Evolutionary conservation across 768 basidiomycete genomes (phyloP).

Genomic region (Trametes cubensis): DNA sequence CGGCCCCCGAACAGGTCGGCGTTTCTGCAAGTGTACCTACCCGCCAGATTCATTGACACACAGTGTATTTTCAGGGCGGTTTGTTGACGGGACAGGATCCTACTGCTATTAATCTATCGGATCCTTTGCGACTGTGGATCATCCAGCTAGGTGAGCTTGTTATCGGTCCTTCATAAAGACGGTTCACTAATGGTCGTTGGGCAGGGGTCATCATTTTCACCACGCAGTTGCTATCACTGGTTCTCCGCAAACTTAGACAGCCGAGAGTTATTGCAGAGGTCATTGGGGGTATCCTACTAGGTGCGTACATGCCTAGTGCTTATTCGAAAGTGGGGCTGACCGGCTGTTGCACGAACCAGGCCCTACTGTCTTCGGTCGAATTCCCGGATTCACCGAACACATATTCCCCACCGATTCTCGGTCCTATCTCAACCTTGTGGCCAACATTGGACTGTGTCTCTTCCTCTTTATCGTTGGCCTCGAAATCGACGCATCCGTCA

Average conservation of each 20-base stretch:
- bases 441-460: conserved; percentile 74
- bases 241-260: conserved; percentile 73
- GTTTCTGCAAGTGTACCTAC: too few species aligned
- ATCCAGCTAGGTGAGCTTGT: conserved; percentile 66
- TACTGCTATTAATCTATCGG: conserved; percentile 41
- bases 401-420: conserved; percentile 47
- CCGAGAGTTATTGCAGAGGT: conserved; percentile 95
- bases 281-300: conserved; percentile 76
- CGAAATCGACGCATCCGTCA: conserved; percentile 75
- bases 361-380: conserved; percentile 74
- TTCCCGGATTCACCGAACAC: conserved; percentile 62
- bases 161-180: neutral
- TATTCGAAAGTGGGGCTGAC: conserved; percentile 47
- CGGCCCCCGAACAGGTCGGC: too few species aligned
- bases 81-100: neutral
- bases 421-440: conserved; percentile 67
- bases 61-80: neutral
- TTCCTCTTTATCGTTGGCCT: conserved; percentile 86
- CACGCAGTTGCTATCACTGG: conserved; percentile 70
- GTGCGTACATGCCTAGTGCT: conserved; percentile 45
- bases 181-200: neutral
- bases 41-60: too few species aligned
- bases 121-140: conserved; percentile 78
- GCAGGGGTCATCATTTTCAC: conserved; percentile 80
- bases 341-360: conserved; percentile 76